Percentiles rank a stretch among this genome's conserved stretches.
Evolutionary conservation across 169 alveolate species (phyloP).

Genomic region (Eimeria necatrix): DNA sequence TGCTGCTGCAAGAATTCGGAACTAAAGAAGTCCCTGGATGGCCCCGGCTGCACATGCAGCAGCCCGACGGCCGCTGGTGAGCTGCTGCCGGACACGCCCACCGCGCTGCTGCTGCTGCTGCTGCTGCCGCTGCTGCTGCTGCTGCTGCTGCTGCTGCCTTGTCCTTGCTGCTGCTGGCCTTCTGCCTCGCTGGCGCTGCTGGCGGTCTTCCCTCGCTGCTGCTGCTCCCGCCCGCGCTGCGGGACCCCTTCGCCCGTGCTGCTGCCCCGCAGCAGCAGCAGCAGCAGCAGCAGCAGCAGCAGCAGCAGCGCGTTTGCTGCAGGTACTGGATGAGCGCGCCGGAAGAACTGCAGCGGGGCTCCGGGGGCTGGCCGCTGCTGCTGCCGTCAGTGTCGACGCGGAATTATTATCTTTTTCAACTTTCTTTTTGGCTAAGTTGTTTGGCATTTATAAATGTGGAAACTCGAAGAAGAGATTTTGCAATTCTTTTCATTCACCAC

Average conservation of each 20-base stretch:
- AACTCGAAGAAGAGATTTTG: slow-evolving; percentile 70
- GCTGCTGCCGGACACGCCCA: not conserved
- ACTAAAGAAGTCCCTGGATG: slow-evolving; percentile 64
- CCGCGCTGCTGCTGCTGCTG: not conserved
- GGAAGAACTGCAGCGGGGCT: slow-evolving; percentile 49
- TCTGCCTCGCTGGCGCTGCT: no score
- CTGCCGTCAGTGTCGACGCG: slow-evolving; percentile 33
- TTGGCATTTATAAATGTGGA: slow-evolving; percentile 68
- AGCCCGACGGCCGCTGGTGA: slow-evolving; percentile 70
- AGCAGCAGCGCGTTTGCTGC: no score
- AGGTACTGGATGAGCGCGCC: slow-evolving; percentile 66
- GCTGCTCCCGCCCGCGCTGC: not conserved
- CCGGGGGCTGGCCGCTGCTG: slow-evolving; percentile 71
- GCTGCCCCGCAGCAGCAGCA: no score
- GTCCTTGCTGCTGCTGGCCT: no score
- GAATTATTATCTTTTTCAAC: slow-evolving; percentile 62
- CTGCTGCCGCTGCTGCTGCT: no score
- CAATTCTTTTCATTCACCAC: slow-evolving; percentile 76
- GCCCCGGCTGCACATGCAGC: slow-evolving; percentile 41
- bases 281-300: not conserved
- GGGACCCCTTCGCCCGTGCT: not conserved
- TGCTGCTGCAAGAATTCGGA: slow-evolving; percentile 44
- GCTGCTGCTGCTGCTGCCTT: no score
- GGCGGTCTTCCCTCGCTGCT: not conserved
- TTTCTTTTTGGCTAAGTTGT: slow-evolving; percentile 80